phyloP scores from a whole-genome alignment of 495 filamentous ascomycete species.

The Talaromyces ruber region DNA sequence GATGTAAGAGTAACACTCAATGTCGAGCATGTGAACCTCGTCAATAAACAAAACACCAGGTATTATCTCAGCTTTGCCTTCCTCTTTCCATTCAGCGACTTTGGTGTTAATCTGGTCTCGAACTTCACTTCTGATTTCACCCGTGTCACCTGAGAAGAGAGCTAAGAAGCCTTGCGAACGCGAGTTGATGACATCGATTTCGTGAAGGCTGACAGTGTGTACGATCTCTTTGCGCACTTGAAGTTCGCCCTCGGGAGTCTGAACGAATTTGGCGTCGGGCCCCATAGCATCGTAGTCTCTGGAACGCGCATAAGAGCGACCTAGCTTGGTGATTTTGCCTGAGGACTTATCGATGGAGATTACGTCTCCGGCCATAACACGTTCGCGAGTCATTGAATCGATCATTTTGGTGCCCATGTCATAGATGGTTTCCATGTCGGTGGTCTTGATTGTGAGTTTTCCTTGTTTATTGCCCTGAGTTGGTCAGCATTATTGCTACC shows the following conservation, averaged over 20 bases:
- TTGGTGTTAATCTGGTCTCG: constrained; percentile 98
- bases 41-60: constrained; percentile 98
- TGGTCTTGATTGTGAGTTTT: constrained; percentile 98
- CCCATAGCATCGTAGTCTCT: constrained; percentile 99
- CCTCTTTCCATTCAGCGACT: constrained; percentile 97
- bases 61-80: constrained; percentile 96
- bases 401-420: constrained; percentile 99
- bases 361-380: constrained; percentile 95
- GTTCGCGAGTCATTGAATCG: constrained; percentile 97
- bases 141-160: constrained; percentile 94
- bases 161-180: constrained; percentile 93
- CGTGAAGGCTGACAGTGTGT: constrained; percentile 92
- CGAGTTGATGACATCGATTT: constrained; percentile 99
- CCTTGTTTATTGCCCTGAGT: constrained; percentile 81
- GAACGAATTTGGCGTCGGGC: constrained; percentile 93
- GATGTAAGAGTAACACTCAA: constrained; percentile 97
- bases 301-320: constrained; percentile 84
- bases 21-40: constrained; percentile 99
- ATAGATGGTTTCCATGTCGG: constrained; percentile 99
- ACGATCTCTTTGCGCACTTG: constrained; percentile 96
- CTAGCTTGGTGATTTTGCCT: constrained; percentile 94
- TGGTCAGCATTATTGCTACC: background rate
- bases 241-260: constrained; percentile 96
- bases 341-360: constrained; percentile 97
- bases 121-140: constrained; percentile 95